Evolutionary conservation across 1,139 yeast species (phyloP), one percentile per base, ranked within the genome.

Genomic region (Debaryomycetaceae sp.): DNA sequence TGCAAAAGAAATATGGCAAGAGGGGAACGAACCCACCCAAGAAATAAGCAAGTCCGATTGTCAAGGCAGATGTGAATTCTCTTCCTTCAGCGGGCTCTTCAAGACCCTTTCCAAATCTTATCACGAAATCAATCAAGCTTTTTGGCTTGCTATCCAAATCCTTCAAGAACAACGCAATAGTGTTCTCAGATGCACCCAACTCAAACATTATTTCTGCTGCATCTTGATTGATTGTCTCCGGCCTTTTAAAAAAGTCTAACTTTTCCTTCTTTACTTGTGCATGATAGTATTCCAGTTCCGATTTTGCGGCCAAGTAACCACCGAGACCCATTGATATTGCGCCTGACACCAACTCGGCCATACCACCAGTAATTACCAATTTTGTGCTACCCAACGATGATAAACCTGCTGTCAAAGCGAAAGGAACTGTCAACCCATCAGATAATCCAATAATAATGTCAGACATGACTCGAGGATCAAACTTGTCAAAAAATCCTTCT

Each of bases 271-370:
- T 81, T 39, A 85, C 91, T 63, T 84, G 89, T 22, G 84, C 74
- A 45, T 72, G 69, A 63, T 84, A 84, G 62, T 82, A 86, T 59
- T 86, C 91, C 24, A 76, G 66, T 65, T 86, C 95, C n/a, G 87
- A 80, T 58, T 83, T 82, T 33, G 93, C 93, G 37, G 93, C 95
- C 50, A 86, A 70, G 60, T 76, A 86, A 14, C 95, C 95, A 48
- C 95, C 95, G 47, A 86, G 76, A 4, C 95, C 95, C 95, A 86
- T 86, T 23, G 91, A 84, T 37, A 86, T 85, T 38, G 93, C 88
- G 38, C 95, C 95, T 5, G 89, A 82, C 5, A 86, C 87, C 57
- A 86, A 72, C 63, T 86, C 95, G 4, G 93, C 93, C 79, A 86
- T 80, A 36, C 93, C 95, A 73, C 93, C 95, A 22, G 93, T 84